Evolutionary conservation across 2,329 filamentous ascomycete genomes (phyloP), one percentile per base, ranked within the genome.

Genomic region (Alternaria arborescens): DNA sequence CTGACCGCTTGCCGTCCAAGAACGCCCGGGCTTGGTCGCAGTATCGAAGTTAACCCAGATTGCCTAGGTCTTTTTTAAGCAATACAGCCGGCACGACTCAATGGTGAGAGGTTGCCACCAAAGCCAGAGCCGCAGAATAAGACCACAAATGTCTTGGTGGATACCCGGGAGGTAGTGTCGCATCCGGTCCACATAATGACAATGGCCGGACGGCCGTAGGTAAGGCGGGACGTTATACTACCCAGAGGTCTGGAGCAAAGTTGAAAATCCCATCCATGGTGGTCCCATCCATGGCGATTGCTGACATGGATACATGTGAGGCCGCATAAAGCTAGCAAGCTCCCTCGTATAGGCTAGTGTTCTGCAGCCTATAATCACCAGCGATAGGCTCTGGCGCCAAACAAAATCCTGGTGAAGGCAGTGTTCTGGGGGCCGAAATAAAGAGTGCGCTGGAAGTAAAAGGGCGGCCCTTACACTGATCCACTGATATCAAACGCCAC

Each of bases 251-350:
- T 66, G 67, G 66, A 72, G 64, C 71, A 54, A 43, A 50, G 61
- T 60, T 44, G 52, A 55, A 55, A 52, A 59, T 34, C 52, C 58
- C 56, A 65, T 58, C 65, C 62, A 68, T 67, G 64, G 60, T 58
- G 61, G 61, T 56, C 52, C 58, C 56, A 65, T 58, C 65, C 62
- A 68, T 67, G 64, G 60, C 58, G 61, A 61, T 56, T 71, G 72
- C 71, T 72, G 65, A 71, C 73, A 73, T 64, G 59, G 65, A 61
- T 64, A 48, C 57, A 55, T 54, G 48, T 58, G 36, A 51, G 36
- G 61, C 63, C 66, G 67, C 56, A 71, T 69, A 46, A 60, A 61
- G 74, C 64, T 74, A 75, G 73, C 43, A 32, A 14, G n/a, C 26
- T 67, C 42, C 68, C 66, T 18, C 32, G 50, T 44, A 24, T 40